Evolutionary conservation across 2,329 filamentous ascomycete genomes (phyloP), one percentile per base, ranked within the genome.

Genomic region (Exophiala lecanii-corni): DNA sequence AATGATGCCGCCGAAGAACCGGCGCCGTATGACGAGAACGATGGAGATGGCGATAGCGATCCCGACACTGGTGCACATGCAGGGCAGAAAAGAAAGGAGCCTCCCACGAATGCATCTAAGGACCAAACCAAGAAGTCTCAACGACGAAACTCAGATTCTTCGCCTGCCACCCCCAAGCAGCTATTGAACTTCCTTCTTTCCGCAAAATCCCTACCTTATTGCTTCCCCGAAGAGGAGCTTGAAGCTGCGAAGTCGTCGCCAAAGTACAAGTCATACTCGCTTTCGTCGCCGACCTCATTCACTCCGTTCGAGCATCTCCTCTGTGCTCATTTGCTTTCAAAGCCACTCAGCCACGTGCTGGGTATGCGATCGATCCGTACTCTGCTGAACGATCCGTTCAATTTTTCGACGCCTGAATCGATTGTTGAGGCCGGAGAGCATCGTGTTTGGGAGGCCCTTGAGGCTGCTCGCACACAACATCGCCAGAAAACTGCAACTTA

Each of bases 241-340:
- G 46, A 50, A 32, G 50, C 54, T 10, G 30, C 50, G 2, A 35
- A 41, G 23, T 41, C 48, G 10, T 32, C 34, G n/a, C 44, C 40
- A 9, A 38, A 45, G 21, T 40, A 42, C 13, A 53, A 53, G n/a
- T 50, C 48, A 21, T 58, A 56, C 38, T 50, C 49, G 4, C 41
- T 45, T 9, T 51, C 51, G 2, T 47, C 51, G 12, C 45, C 54
- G 6, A 42, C 47, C 5, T 36, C 28, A 5, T 53, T 59, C 34
- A 67, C 57, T 4, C 62, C 68, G 0, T 71, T 70, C 50, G 65
- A 72, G 54, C 67, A 72, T 47, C 61, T 73, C 2, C 53, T 71
- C 19, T 64, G 61, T 42, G 67, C 69, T 6, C 58, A 69, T 21
- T 57, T 72, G 12, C 59, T 73, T 4, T 68, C 63, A 7, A 62